Base-by-base conservation (phyloP, 2,329 filamentous ascomycete species). In the Westerdykella sp. region DNA sequence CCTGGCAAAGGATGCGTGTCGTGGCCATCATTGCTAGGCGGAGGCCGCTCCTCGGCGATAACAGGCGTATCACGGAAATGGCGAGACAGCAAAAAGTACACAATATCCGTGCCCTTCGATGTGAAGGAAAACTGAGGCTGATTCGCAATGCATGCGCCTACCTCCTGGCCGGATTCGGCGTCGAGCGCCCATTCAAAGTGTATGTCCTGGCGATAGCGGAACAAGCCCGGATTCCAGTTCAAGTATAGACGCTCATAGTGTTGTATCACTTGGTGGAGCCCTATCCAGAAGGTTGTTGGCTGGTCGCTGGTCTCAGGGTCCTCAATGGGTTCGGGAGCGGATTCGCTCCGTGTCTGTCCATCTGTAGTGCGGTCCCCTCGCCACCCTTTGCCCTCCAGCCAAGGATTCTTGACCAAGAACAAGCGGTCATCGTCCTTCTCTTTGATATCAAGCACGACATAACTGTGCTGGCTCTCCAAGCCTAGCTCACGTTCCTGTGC, bases 171-270 rank as follows among this genome's bases (percentile, higher is more conserved):
- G n/a, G n/a, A 6, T 14, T 35, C 32, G n/a, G 7, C 32, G 7
- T 55, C 51, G n/a, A 83, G 63, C 46, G 83, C 76, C 93, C 93
- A 98, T 2, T 76, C 75, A 59, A 97, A 95, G 67, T 98, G 93
- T 43, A 90, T 81, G 56, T 98, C 90, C 64, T 95, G 84, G 7
- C 90, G 82, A 60, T 85, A 72, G 1, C 73, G 73, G 67, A 98
- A 98, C 1, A 95, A 73, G 0, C 78, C 77, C 0, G 93, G 90
- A 52, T 95, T 96, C 93, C 93, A 98, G 68, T 97, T 98, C 42
- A 98, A 74, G 65, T 97, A 98, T 53, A 98, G 80, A 14, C 90
- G 95, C 63, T 97, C 89, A 50, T 96, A 98, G 60, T 95, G 83
- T 57, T 95, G 89, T 30, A 87, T 78, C 4, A 96, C 81, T 51